phyloP scores from a whole-genome alignment of 73 alveolate species.

The Paramecium biaurelia region DNA sequence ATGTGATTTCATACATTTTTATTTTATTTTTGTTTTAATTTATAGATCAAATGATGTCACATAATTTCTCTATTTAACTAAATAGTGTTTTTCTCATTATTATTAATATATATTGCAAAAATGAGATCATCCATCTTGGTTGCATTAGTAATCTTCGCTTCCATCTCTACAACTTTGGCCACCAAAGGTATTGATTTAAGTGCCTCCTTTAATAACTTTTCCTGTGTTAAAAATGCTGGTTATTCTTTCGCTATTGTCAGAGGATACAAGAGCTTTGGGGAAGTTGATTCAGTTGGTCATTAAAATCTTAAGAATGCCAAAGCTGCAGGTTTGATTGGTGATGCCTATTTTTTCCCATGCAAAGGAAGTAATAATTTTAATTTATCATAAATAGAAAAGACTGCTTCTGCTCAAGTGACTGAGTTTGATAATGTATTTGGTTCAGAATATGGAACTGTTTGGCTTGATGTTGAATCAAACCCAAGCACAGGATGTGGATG shows the following conservation, averaged over 20 bases:
- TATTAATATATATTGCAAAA: not conserved
- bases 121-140: not conserved
- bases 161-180: not conserved
- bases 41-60: not conserved
- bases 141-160: not conserved
- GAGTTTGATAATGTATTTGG: constrained; percentile 64
- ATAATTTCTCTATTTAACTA: not conserved
- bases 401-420: constrained; percentile 66
- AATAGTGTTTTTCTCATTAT: not conserved
- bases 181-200: constrained; percentile 12
- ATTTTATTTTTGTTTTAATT: not conserved
- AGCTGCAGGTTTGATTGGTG: constrained; percentile 81
- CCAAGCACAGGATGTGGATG: constrained; percentile 77
- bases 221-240: constrained; percentile 69
- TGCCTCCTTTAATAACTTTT: constrained; percentile 44
- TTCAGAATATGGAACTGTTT: constrained; percentile 68
- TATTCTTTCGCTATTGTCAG: constrained; percentile 73
- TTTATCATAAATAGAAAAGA: constrained; percentile 52
- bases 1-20: not conserved
- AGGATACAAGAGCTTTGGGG: constrained; percentile 78
- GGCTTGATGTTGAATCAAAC: constrained; percentile 83
- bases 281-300: constrained; percentile 70
- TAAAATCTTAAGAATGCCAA: constrained; percentile 69
- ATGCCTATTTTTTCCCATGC: constrained; percentile 84
- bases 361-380: not conserved